Conservation (phyloP, 345 rosid genomes). For the Erysimum cheiranthoides region DNA sequence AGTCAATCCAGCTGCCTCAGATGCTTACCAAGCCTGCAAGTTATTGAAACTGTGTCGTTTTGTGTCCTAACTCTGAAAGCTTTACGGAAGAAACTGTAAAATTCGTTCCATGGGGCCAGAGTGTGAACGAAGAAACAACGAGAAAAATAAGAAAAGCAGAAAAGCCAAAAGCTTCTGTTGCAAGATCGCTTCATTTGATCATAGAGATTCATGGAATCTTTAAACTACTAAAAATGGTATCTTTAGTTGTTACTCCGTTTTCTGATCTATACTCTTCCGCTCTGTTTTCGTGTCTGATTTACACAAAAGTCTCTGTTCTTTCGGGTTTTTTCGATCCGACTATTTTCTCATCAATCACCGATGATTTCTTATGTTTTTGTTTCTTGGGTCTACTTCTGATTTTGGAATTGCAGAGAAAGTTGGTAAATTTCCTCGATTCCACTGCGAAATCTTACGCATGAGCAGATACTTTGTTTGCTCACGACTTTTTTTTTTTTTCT, state of each 20-base stretch:
- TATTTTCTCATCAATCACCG: background rate
- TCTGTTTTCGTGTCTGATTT: conserved; percentile 24
- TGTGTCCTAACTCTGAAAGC: background rate
- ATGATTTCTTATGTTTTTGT: conserved; percentile 19
- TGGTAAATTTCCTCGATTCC: conserved; percentile 24
- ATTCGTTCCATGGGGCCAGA: conserved; percentile 37
- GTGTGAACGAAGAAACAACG: conserved; percentile 36
- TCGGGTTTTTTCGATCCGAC: conserved; percentile 14
- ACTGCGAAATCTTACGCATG: background rate
- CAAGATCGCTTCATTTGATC: conserved; percentile 30
- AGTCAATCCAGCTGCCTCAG: conserved; percentile 13
- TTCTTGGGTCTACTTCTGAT: conserved; percentile 22
- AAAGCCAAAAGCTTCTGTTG: conserved; percentile 42
- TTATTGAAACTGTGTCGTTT: conserved; percentile 43
- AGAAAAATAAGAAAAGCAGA: conserved; percentile 3
- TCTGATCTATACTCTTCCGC: conserved; percentile 31
- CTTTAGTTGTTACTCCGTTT: conserved; percentile 7
- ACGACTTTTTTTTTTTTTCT: background rate
- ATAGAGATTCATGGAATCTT: conserved; percentile 42
- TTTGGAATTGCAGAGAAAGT: background rate
- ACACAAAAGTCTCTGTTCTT: background rate
- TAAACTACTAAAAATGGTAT: conserved; percentile 34
- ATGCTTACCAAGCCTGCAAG: conserved; percentile 43
- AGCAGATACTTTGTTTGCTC: background rate
- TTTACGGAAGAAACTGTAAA: conserved; percentile 29